These are phyloP conservation scores for Diaporthe citriasiana DNA, from an alignment of 2,329 filamentous ascomycete genomes.

Conservation along the genomic window DNA sequence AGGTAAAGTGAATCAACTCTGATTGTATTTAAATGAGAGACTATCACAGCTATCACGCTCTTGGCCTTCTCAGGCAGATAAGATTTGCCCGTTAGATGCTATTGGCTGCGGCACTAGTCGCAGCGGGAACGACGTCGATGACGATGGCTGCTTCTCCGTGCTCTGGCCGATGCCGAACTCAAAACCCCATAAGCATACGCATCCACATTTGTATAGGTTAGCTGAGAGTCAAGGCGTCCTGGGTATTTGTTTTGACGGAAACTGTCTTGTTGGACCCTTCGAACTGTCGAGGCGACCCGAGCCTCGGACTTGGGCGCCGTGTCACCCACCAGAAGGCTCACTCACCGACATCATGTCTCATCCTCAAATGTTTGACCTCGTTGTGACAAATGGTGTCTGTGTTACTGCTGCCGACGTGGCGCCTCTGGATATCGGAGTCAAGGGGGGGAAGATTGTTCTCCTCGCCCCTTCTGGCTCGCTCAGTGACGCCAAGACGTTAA, in stretches of 20 bases:
- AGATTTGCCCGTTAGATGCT: constrained; percentile 14
- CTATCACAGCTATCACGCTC: not conserved
- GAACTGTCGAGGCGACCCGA: not conserved
- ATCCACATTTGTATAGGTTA: too few species aligned
- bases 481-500: constrained; percentile 46
- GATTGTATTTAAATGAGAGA: not conserved
- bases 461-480: constrained; percentile 56
- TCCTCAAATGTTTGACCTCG: constrained; percentile 52
- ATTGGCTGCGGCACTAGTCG: constrained; percentile 18
- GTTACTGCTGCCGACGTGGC: constrained; percentile 59
- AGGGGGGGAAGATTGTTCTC: constrained; percentile 58
- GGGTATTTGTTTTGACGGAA: not conserved
- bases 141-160: not conserved
- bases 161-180: too few species aligned
- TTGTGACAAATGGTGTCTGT: constrained; percentile 59
- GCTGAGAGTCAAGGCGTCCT: not conserved
- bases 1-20: too few species aligned
- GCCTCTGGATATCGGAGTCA: constrained; percentile 58
- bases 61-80: not conserved
- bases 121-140: constrained; percentile 12
- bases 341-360: constrained; percentile 3
- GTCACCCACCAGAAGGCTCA: not conserved
- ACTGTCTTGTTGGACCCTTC: not conserved
- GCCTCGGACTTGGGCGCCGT: not conserved
- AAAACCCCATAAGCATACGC: too few species aligned